phyloP scores from a whole-genome alignment of 345 rosid species.

The Murraya paniculata region DNA sequence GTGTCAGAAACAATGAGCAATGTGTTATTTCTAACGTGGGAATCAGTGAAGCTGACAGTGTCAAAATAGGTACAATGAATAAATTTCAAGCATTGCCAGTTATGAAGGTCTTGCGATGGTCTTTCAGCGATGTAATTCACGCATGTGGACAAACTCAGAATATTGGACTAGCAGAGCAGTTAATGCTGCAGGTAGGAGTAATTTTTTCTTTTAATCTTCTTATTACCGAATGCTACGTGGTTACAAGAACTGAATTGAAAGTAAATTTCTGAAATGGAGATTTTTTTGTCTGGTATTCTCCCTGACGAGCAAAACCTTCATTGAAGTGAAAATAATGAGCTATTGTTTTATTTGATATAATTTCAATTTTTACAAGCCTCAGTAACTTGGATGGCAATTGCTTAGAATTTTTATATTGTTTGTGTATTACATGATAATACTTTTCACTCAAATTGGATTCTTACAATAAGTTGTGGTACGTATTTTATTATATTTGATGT shows the following conservation, averaged over 20 bases:
- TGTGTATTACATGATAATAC: not conserved
- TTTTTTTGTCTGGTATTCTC: not conserved
- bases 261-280: not conserved
- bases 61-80: constrained; percentile 20
- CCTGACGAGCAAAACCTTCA: not conserved
- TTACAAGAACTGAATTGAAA: not conserved
- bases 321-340: not conserved
- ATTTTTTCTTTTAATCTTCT: not conserved
- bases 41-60: constrained; percentile 24
- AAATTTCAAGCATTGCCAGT: constrained; percentile 20
- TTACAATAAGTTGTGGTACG: not conserved
- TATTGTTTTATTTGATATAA: not conserved
- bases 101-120: constrained; percentile 40
- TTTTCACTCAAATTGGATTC: not conserved
- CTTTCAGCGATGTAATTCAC: constrained; percentile 59
- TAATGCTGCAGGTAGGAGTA: constrained; percentile 66
- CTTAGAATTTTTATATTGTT: not conserved
- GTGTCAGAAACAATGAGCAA: constrained; percentile 20
- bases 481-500: not conserved
- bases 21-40: constrained; percentile 14
- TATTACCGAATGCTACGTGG: not conserved
- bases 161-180: constrained; percentile 59
- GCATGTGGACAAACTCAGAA: constrained; percentile 61
- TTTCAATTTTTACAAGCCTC: not conserved
- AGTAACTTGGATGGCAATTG: constrained; percentile 1